These are phyloP conservation scores for Termitomyces sp. DNA, from an alignment of 768 basidiomycete species.

Conservation along the genomic window DNA sequence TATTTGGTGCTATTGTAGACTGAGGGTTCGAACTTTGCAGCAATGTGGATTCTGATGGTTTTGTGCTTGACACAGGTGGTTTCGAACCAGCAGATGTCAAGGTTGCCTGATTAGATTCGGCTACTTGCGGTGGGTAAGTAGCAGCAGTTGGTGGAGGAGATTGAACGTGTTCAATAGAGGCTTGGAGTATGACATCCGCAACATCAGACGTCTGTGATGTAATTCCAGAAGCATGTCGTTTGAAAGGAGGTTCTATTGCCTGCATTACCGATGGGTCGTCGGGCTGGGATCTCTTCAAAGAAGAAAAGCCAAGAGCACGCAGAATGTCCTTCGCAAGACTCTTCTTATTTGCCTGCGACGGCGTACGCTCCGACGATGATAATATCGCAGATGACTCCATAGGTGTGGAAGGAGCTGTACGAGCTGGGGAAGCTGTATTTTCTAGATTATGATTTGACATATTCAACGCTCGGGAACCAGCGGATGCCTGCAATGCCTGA, in stretches of 20 bases:
- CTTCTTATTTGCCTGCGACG: conserved; percentile 40
- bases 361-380: conserved; percentile 18
- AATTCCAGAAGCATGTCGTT: conserved; percentile 7
- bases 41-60: neutral
- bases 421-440: neutral
- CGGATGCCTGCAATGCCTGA: neutral
- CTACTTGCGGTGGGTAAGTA: neutral
- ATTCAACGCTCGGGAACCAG: neutral
- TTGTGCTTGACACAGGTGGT: neutral
- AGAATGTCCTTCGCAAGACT: conserved; percentile 54
- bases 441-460: neutral
- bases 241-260: conserved; percentile 4
- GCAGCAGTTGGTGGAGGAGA: neutral
- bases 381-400: neutral
- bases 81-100: neutral
- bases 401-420: neutral
- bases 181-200: neutral
- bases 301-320: conserved; percentile 36
- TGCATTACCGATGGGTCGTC: neutral
- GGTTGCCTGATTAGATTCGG: neutral
- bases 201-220: neutral
- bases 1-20: neutral
- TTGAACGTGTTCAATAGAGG: neutral
- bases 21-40: neutral
- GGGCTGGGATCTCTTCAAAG: conserved; percentile 18